These are phyloP conservation scores for Dryas integrifolia DNA, from an alignment of 331 rosid genomes.

Conservation along the genomic window DNA sequence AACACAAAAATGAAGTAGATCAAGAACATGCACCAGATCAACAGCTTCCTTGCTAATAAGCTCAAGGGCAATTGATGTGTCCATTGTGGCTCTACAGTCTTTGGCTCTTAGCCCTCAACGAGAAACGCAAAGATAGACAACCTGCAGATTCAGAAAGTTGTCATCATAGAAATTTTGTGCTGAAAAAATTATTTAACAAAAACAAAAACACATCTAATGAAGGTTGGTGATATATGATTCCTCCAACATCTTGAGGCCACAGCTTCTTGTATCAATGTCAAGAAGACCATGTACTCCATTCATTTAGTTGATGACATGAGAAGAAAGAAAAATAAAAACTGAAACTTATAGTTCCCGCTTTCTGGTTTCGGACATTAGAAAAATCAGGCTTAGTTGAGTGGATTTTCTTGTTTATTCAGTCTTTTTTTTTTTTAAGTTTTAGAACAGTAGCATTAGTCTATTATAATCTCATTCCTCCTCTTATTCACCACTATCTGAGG, in stretches of 20 bases:
- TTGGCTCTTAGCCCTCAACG: neutral
- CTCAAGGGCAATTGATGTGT: constrained; percentile 20
- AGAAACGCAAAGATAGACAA: neutral
- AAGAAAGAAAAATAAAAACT: neutral
- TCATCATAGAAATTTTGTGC: neutral
- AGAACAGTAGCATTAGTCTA: neutral
- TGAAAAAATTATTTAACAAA: neutral
- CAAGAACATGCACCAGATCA: constrained; percentile 18
- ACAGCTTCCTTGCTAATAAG: constrained; percentile 25
- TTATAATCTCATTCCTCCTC: neutral
- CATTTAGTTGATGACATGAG: neutral
- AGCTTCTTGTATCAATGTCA: neutral
- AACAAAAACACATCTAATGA: neutral
- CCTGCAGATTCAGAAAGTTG: constrained; percentile 1
- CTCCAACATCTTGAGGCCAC: neutral
- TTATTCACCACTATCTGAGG: neutral
- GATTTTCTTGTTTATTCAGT: neutral
- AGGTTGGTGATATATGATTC: neutral
- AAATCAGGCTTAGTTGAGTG: neutral
- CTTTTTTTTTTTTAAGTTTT: neutral
- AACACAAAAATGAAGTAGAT: neutral
- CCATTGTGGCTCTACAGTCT: constrained; percentile 3
- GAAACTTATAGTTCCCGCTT: neutral
- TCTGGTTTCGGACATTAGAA: neutral
- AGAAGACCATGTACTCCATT: neutral